A percentile compares a stretch with the other conserved stretches of the same genome.
phyloP scores from a whole-genome alignment of 148 eudicot species.

The Camellia lanceoleosa region DNA sequence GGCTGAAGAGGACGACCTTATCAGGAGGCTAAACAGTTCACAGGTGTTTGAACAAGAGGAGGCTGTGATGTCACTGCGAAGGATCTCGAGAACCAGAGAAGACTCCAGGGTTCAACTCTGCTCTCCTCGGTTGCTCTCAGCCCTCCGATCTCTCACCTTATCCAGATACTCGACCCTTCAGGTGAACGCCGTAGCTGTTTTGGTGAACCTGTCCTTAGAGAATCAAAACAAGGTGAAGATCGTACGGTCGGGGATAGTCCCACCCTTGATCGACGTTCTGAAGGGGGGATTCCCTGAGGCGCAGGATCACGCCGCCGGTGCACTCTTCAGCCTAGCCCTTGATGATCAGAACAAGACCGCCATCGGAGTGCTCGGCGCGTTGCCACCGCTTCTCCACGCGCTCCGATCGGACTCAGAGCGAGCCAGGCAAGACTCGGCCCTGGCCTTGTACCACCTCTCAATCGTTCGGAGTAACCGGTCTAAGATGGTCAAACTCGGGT shows the following conservation, averaged over 20 bases:
- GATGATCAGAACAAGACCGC: conserved; percentile 86
- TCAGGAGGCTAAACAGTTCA: conserved; percentile 39
- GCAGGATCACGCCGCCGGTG: conserved; percentile 86
- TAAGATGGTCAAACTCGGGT: conserved; percentile 70
- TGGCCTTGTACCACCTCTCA: conserved; percentile 78
- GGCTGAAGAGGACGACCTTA: conserved; percentile 46
- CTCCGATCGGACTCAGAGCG: conserved; percentile 57
- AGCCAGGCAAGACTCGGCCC: conserved; percentile 73
- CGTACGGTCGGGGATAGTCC: conserved; percentile 74
- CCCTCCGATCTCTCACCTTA: conserved; percentile 51
- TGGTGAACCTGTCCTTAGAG: conserved; percentile 80
- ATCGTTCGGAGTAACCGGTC: conserved; percentile 69
- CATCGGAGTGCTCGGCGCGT: conserved; percentile 75
- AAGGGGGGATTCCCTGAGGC: conserved; percentile 66
- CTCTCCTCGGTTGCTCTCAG: conserved; percentile 52
- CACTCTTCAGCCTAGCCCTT: conserved; percentile 78
- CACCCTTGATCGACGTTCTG: conserved; percentile 64
- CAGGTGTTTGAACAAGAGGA: conserved; percentile 63
- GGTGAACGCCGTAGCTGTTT: conserved; percentile 65
- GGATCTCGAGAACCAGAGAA: conserved; percentile 52
- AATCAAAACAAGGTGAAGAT: conserved; percentile 81
- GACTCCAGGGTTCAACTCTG: conserved; percentile 54
- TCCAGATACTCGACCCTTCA: conserved; percentile 58
- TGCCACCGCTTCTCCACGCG: conserved; percentile 68
- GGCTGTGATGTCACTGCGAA: conserved; percentile 50